Percentiles rank a stretch among this genome's conserved stretches.
Conservation (phyloP, 192 early-diverging fungal species). For the Phlyctochytrium planicorne region DNA sequence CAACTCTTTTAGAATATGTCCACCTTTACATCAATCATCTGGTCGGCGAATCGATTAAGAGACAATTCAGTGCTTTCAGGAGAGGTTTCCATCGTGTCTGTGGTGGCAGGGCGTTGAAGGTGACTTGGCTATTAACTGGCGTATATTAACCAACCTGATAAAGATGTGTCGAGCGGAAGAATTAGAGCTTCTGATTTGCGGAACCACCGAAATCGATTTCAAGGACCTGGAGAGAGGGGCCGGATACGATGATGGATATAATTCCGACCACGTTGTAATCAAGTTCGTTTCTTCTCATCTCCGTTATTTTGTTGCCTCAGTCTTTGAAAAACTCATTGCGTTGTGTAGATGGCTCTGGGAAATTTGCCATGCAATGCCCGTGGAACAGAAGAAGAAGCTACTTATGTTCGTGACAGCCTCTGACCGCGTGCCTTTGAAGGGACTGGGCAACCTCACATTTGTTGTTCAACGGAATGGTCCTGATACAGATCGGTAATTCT, state of each 20-base stretch:
- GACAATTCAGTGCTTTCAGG: conserved; percentile 51
- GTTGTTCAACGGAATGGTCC: conserved; percentile 95
- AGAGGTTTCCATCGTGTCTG: conserved; percentile 53
- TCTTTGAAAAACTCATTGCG: too few species aligned
- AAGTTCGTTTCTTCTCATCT: background rate
- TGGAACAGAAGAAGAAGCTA: conserved; percentile 68
- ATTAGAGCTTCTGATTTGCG: conserved; percentile 73
- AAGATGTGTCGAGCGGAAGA: conserved; percentile 67
- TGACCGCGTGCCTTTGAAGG: conserved; percentile 84
- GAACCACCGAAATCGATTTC: conserved; percentile 64
- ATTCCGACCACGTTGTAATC: conserved; percentile 52
- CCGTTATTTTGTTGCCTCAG: too few species aligned
- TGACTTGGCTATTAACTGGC: conserved; percentile 6
- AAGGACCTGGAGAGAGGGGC: conserved; percentile 67
- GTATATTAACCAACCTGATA: background rate
- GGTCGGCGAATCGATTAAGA: conserved; percentile 28
- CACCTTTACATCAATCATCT: conserved; percentile 52
- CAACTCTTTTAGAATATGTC: conserved; percentile 39
- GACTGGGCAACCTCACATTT: conserved; percentile 79
- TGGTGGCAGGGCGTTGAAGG: conserved; percentile 51
- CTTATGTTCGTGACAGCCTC: conserved; percentile 89
- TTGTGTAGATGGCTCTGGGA: conserved; percentile 70
- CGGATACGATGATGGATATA: conserved; percentile 85
- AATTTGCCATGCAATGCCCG: conserved; percentile 64
- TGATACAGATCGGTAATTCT: conserved; percentile 65